These are phyloP conservation scores for Corymbia calophylla DNA, from an alignment of 441 rosid species.

Conservation along the genomic window DNA sequence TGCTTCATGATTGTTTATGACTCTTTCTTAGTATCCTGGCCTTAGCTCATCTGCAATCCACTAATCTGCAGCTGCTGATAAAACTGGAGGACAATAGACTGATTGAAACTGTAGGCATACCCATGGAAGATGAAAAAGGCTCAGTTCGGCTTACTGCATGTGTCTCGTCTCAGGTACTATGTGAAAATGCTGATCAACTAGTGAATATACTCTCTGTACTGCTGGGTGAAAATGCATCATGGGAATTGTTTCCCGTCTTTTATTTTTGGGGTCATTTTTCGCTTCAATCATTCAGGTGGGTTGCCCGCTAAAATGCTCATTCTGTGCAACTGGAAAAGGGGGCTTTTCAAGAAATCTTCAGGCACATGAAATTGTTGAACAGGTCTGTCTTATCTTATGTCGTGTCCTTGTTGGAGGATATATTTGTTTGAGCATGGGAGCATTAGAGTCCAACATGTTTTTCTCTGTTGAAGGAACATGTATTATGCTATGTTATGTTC, in stretches of 20 bases:
- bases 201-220: background rate
- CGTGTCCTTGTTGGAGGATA: background rate
- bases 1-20: background rate
- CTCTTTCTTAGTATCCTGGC: background rate
- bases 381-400: slow-evolving; percentile 34
- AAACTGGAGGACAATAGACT: slow-evolving; percentile 79
- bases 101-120: slow-evolving; percentile 95
- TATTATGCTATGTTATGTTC: background rate
- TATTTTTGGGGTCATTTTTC: background rate
- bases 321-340: slow-evolving; percentile 98
- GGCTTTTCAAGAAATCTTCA: slow-evolving; percentile 88
- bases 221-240: background rate
- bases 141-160: slow-evolving; percentile 82
- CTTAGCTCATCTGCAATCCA: background rate
- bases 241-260: background rate
- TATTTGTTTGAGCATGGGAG: background rate
- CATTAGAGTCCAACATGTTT: background rate
- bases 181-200: background rate
- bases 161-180: slow-evolving; percentile 81
- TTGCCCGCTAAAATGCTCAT: slow-evolving; percentile 86
- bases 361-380: slow-evolving; percentile 85
- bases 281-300: slow-evolving; percentile 57
- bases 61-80: slow-evolving; percentile 47
- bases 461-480: background rate
- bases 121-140: slow-evolving; percentile 70